A percentile compares a stretch with the other conserved stretches of the same genome.
Conservation (phyloP, 2,329 filamentous ascomycete genomes). For the Aspergillus niger region DNA sequence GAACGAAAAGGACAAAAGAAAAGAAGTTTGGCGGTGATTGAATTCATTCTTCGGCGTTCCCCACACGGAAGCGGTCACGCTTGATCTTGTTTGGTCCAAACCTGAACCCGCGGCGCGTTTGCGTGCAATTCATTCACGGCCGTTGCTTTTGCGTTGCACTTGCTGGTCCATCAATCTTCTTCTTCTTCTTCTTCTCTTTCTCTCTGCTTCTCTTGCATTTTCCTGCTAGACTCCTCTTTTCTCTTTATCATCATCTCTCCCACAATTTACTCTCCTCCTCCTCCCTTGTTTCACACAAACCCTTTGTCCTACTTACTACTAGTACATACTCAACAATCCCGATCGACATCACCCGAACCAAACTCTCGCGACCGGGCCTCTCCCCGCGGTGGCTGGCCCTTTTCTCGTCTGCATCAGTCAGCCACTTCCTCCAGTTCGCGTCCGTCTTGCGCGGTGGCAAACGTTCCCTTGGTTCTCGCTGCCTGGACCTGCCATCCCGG, state of each 20-base stretch:
- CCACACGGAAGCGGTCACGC: constrained; percentile 26
- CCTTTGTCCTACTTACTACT: background rate
- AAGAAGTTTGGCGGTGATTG: too few relatives aligned
- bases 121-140: background rate
- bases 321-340: background rate
- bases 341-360: constrained; percentile 6
- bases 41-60: constrained; percentile 9
- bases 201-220: constrained; percentile 2
- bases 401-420: constrained; percentile 11
- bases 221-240: background rate
- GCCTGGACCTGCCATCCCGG: constrained; percentile 20
- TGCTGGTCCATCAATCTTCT: constrained; percentile 1
- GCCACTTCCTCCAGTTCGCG: constrained; percentile 23
- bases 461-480: constrained; percentile 33
- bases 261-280: background rate
- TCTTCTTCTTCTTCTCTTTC: constrained; percentile 10
- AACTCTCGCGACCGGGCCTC: constrained; percentile 5
- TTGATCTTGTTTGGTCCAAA: background rate
- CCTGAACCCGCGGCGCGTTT: constrained; percentile 2
- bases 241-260: background rate
- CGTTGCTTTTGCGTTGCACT: background rate
- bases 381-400: constrained; percentile 24
- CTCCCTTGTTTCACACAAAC: constrained; percentile 7
- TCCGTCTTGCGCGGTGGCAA: constrained; percentile 35
- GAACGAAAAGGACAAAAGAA: too few relatives aligned